These are phyloP conservation scores for Gentiana macrophylla DNA, from an alignment of 257 asterid species.

Conservation along the genomic window DNA sequence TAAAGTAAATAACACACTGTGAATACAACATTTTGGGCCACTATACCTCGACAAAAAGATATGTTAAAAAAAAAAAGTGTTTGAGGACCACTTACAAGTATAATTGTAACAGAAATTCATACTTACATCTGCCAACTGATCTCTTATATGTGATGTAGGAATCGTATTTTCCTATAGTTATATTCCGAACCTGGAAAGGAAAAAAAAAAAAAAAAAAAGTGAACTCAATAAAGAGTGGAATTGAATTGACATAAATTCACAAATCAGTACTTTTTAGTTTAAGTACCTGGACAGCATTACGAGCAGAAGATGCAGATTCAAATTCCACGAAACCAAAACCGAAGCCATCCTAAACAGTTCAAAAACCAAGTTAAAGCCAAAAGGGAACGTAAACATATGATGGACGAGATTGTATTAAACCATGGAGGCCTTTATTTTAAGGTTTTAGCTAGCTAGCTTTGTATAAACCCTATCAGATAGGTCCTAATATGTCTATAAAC, in stretches of 20 bases:
- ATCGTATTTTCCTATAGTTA: constrained; percentile 28
- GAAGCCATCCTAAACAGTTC: constrained; percentile 46
- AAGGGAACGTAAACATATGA: not conserved
- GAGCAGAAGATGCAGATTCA: constrained; percentile 44
- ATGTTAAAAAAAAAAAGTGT: too few relatives aligned
- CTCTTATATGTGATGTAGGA: constrained; percentile 39
- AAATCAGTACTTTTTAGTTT: not conserved
- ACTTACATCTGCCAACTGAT: constrained; percentile 22
- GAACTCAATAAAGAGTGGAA: too few relatives aligned
- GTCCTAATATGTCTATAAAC: too few relatives aligned
- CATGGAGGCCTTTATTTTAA: too few relatives aligned
- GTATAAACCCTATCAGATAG: too few relatives aligned
- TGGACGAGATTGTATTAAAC: not conserved
- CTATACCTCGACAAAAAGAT: too few relatives aligned
- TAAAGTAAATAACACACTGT: too few relatives aligned
- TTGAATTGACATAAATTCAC: too few relatives aligned
- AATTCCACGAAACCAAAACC: constrained; percentile 68
- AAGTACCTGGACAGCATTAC: constrained; percentile 50
- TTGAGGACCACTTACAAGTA: too few relatives aligned
- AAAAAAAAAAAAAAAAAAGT: too few relatives aligned
- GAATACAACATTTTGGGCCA: too few relatives aligned
- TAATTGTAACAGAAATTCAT: not conserved
- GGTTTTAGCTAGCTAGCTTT: too few relatives aligned
- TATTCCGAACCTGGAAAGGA: constrained; percentile 32
- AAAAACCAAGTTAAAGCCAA: constrained; percentile 8